Base-by-base conservation (phyloP, 139 green algal genomes). In the Chlamydomonas sphaeroides region DNA sequence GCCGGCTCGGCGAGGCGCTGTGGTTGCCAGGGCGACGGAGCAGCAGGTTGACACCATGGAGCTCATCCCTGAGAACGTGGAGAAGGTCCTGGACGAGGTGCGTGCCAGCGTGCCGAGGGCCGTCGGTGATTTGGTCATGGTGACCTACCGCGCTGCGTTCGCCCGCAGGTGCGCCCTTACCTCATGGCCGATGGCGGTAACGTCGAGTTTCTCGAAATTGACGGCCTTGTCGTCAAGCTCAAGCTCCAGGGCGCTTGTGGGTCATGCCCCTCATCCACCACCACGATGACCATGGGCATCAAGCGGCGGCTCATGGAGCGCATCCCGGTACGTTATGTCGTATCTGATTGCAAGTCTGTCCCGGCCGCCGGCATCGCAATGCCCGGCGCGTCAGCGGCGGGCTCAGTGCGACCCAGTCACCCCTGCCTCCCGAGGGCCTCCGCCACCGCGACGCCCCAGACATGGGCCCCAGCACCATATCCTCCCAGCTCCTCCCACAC, bases 201-300 rank as follows among this genome's bases (percentile, higher is more conserved):
- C 85, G 97, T 99, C 10, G 97, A 99, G 86, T 95, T 99, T 84
- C 92, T 98, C 20, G 97, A 99, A 76, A 98, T 99, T 70, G 97
- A 99, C 73, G 97, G 96, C 0, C 92, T 98, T 26, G 88, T 94
- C 18, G 97, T 99, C 17, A 93, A 94, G 81, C 89, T 99, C 42
- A 90, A 88, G 82, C 89, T 99, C 62, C 78, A 97, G 81, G 97
- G 97, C 17, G 97, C 97, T 0, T 99, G 97, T 84, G 97, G 97
- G 17, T 97, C 92, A 15, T 99, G 97, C 88, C 97, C 97, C 45
- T 94, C 84, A 72, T 97, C 91, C 1, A 91, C 92, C 11, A 95
- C 96, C 17, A 99, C 97, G 48, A 99, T 99, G 97, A 98, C 96
- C 21, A 99, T 99, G 96, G 97, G 97, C 81, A 99, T 99, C 87